Percentiles rank a stretch among this genome's conserved stretches.
Evolutionary conservation across 208 protist species (phyloP).

Genomic region (Wallacemonas sp.): DNA sequence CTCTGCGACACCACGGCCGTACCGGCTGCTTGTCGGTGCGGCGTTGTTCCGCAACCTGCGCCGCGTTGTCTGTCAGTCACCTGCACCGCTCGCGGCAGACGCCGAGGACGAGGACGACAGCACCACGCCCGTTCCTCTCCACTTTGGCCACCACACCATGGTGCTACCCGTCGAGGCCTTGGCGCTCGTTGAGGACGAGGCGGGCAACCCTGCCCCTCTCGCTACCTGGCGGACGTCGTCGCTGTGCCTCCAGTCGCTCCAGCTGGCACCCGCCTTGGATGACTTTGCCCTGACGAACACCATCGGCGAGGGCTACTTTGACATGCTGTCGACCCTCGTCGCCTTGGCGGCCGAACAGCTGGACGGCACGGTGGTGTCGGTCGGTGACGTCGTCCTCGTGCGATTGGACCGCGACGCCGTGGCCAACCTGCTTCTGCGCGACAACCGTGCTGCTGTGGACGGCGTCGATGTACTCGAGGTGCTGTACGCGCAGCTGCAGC

Average conservation of each 20-base stretch:
- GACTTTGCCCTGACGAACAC: slow-evolving; percentile 45
- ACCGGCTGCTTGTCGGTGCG: slow-evolving; percentile 29
- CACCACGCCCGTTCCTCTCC: background rate
- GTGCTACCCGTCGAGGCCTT: slow-evolving; percentile 32
- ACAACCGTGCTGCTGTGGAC: slow-evolving; percentile 15
- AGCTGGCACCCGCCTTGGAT: slow-evolving; percentile 47
- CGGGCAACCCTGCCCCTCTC: slow-evolving; percentile 22
- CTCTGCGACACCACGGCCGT: background rate
- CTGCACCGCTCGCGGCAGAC: background rate
- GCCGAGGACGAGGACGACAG: background rate
- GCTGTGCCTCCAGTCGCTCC: slow-evolving; percentile 27
- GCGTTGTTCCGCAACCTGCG: slow-evolving; percentile 77
- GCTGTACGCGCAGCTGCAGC: slow-evolving; percentile 26
- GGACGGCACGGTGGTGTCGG: slow-evolving; percentile 57
- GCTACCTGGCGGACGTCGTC: slow-evolving; percentile 18
- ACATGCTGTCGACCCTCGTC: slow-evolving; percentile 37
- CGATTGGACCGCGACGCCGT: slow-evolving; percentile 27
- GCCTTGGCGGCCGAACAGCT: slow-evolving; percentile 34
- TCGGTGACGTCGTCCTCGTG: slow-evolving; percentile 59
- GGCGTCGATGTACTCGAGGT: slow-evolving; percentile 43
- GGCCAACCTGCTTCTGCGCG: slow-evolving; percentile 9
- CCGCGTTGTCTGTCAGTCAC: slow-evolving; percentile 24
- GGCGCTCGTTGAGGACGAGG: slow-evolving; percentile 23
- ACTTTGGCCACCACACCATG: slow-evolving; percentile 23
- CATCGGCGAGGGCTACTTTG: slow-evolving; percentile 59